Evolutionary conservation across 192 early-diverging fungal genomes (phyloP).

Genomic region (Mortierella alpina): DNA sequence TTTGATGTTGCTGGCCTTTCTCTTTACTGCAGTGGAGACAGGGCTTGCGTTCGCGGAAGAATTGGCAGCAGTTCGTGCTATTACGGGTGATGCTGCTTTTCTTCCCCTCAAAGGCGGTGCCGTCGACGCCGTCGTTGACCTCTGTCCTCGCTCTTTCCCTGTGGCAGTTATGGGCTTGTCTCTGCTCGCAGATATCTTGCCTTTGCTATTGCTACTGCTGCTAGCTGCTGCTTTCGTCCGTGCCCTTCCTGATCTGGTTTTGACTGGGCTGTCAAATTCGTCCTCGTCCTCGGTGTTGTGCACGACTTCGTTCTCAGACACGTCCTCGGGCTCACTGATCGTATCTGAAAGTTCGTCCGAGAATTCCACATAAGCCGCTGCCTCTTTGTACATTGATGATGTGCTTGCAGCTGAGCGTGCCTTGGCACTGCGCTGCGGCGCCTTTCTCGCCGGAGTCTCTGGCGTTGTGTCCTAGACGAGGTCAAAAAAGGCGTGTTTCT

Average conservation of each 20-base stretch:
- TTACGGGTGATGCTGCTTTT: not conserved
- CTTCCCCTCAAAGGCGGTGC: not conserved
- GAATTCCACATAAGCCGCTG: constrained; percentile 8
- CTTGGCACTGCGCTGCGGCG: constrained; percentile 29
- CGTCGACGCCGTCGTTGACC: not conserved
- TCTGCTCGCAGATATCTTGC: not conserved
- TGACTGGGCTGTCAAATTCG: not conserved
- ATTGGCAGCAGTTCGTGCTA: not conserved
- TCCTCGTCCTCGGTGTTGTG: not conserved
- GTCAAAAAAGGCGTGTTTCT: not conserved
- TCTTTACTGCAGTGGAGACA: constrained; percentile 1
- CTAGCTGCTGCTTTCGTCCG: not conserved
- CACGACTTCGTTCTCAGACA: constrained; percentile 5
- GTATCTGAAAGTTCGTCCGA: constrained; percentile 21
- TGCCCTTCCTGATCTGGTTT: not conserved
- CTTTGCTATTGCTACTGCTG: not conserved
- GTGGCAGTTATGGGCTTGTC: not conserved
- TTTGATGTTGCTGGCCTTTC: constrained; percentile 13
- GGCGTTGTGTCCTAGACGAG: constrained; percentile 14
- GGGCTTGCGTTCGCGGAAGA: not conserved
- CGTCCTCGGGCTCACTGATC: constrained; percentile 37
- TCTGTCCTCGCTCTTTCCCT: constrained; percentile 1
- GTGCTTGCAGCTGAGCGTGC: constrained; percentile 38
- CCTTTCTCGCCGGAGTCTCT: constrained; percentile 12
- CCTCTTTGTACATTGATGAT: constrained; percentile 43